Base-by-base conservation (phyloP, 805 yeast genomes). In the Saccharomyces paradoxus region DNA sequence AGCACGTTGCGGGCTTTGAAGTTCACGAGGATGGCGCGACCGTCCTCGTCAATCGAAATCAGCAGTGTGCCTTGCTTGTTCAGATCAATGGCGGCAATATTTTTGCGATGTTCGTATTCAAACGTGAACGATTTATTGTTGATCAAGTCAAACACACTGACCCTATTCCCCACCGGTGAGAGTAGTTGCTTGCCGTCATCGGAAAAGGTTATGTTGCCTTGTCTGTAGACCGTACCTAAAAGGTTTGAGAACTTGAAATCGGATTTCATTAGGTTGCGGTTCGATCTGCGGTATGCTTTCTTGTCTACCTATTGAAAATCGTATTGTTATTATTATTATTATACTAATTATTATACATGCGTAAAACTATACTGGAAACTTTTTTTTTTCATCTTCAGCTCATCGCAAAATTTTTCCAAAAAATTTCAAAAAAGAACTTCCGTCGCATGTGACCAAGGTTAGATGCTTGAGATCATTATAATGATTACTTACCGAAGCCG, bases 111-210 rank as follows among this genome's bases (percentile, higher is more conserved):
- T 71, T 94, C 97, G 70, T 90, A 94, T 63, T 83, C 82, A 66
- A 92, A 87, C 0, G 99, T 94, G 74, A 81, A 91, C 2, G 96
- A 87, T 62, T 82, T 84, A 70, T 86, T 90, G 65, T 87, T 85
- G 51, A 87, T 77, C 58, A 92, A 76, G 71, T 94, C 97, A 71
- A 91, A 94, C 54, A 87, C 88, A 17, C 90, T 79, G 30, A 94
- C 91, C 66, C 98, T 74, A 69, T 92, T 94, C 13, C 99, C 99
- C 2, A 94, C 98, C 0, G 99, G 98, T 56, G 94, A 84, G 49
- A 94, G 72, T 32, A 94, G 75, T 54, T 81, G 80, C 10, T 86
- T 82, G 2, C 99, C 99, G 66, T 91, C 97, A 1, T 84, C 81
- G 0, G 96, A 84, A 73, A 86, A 94, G 4, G 85, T 77, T 28